Base-by-base conservation (phyloP, 2,329 filamentous ascomycete genomes). In the Alternaria brassicae region DNA sequence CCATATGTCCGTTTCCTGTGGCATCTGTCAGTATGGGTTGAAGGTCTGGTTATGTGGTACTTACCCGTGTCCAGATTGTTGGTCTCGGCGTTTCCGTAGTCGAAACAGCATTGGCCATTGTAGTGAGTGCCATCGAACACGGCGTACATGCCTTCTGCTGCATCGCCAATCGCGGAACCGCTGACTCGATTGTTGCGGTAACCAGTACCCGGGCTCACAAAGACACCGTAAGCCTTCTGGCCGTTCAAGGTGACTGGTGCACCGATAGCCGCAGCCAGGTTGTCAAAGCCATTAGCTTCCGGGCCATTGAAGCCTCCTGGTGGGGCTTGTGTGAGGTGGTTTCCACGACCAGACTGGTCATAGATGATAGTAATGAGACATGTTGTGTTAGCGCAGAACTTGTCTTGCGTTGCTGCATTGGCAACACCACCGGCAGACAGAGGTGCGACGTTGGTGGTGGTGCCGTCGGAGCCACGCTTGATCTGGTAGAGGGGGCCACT, bases 301-400 rank as follows among this genome's bases (percentile, higher is more conserved):
- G 87, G 87, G 9, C 87, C 87, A 0, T 68, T 75, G 66, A 85
- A 87, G 28, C 79, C 85, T 1, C 87, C 87, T 0, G 83, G 82
- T 0, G 85, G 85, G 2, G 87, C 88, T 62, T 86, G 86, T 0
- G 83, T 88, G 3, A 90, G 84, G 66, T 90, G 84, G 62, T 90
- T 90, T 1, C 81, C 81, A 1, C 75, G 76, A 53, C 86, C 86
- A 12, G 87, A 88, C 74, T 90, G 88, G 71, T 90, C 88, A 70
- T 89, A 89, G 53, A 89, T 88, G 66, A 85, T 81, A 0, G 82
- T 83, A 70, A 90, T 89, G 23, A 88, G 77, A 67, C 88, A 90
- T 12, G 86, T 89, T 0, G 87, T 89, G 48, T 78, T 73, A 9
- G 80, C 73, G 66, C 88, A 90, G 75, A 90, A 90, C 1, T 77